Percentiles rank a stretch among this genome's conserved stretches.
These are phyloP conservation scores for Myxozyma kluyveri DNA, from an alignment of 805 yeast species.

Conservation along the genomic window DNA sequence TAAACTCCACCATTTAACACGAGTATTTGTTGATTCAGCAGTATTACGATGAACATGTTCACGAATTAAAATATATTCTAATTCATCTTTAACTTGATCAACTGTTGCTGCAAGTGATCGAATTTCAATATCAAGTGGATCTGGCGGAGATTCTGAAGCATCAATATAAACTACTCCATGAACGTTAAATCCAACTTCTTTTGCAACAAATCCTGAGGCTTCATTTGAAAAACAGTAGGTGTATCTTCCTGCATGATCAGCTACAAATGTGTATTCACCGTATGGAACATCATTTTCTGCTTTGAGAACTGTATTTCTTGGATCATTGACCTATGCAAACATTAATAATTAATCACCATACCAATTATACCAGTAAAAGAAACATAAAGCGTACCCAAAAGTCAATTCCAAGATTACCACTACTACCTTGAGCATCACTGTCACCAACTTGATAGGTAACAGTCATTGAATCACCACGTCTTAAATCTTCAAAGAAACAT, in stretches of 20 bases:
- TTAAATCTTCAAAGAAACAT: conserved; percentile 83
- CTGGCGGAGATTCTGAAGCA: conserved; percentile 39
- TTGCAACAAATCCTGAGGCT: conserved; percentile 63
- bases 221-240: conserved; percentile 92
- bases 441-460: conserved; percentile 92
- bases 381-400: conserved; percentile 27
- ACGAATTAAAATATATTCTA: conserved; percentile 86
- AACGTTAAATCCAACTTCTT: conserved; percentile 92
- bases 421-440: conserved; percentile 49
- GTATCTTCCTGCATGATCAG: conserved; percentile 68
- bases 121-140: conserved; percentile 71
- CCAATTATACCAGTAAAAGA: not conserved
- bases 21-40: conserved; percentile 93
- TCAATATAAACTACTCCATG: conserved; percentile 89
- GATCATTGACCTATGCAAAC: conserved; percentile 45
- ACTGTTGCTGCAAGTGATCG: conserved; percentile 71
- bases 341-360: not conserved
- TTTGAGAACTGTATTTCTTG: conserved; percentile 53
- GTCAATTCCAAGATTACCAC: conserved; percentile 29
- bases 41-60: conserved; percentile 98
- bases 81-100: conserved; percentile 84
- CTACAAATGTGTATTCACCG: conserved; percentile 72
- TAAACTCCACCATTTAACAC: conserved; percentile 97
- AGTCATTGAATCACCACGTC: conserved; percentile 79
- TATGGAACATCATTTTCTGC: conserved; percentile 59